Percentiles rank a stretch among this genome's conserved stretches.
Evolutionary conservation across 108 stramenopile species (phyloP).

Genomic region (Bacterosira constricta): DNA sequence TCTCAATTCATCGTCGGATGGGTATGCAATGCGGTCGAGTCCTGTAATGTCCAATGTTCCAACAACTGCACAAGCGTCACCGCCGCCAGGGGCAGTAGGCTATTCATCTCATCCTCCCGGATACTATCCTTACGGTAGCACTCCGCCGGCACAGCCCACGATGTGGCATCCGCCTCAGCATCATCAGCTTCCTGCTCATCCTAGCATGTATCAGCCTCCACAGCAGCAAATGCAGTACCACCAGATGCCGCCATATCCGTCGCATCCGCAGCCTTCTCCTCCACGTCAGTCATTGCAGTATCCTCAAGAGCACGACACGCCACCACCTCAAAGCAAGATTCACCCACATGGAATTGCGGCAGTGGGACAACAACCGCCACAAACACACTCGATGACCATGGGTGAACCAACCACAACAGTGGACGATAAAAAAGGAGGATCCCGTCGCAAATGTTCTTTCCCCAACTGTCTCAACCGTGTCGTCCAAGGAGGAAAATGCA

Average conservation of each 20-base stretch:
- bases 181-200: neutral
- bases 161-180: slow-evolving; percentile 12
- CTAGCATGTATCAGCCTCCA: neutral
- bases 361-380: no score
- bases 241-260: neutral
- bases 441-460: slow-evolving; percentile 83
- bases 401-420: neutral
- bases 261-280: slow-evolving; percentile 3
- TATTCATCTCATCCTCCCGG: slow-evolving; percentile 13
- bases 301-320: neutral
- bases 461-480: slow-evolving; percentile 79
- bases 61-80: neutral
- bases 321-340: no score
- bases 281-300: no score
- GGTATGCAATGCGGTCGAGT: slow-evolving; percentile 11
- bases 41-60: neutral
- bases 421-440: slow-evolving; percentile 46
- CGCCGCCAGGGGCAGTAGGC: neutral
- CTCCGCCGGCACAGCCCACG: slow-evolving; percentile 14
- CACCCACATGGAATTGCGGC: no score
- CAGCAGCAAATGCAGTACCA: slow-evolving; percentile 4
- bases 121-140: slow-evolving; percentile 1
- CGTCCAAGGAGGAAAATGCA: slow-evolving; percentile 89
- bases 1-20: neutral
- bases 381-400: no score